Base-by-base conservation (phyloP, 2,329 filamentous ascomycete species). In the Didymella keratinophila region DNA sequence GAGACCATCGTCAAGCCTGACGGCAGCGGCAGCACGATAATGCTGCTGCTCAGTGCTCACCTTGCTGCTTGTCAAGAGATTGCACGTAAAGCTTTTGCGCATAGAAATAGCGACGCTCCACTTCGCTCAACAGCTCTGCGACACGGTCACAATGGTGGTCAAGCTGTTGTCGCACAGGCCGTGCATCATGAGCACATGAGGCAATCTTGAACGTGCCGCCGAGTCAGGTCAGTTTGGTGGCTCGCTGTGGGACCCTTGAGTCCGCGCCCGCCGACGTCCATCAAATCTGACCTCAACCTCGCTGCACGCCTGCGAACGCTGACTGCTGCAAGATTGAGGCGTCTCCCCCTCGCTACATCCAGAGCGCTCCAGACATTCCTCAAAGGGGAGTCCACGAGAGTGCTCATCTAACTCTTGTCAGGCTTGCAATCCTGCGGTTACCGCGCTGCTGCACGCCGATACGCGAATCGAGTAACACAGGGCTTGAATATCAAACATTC, bases 401-500 rank as follows among this genome's bases (percentile, higher is more conserved):
- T 60, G 51, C 50, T 60, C 62, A 67, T 60, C 58, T 64, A 62
- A 65, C 58, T 42, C 16, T 42, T 37, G 49, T 34, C 58, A 52
- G 45, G 52, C 50, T 52, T 52, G 39, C 55, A 48, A 51, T 53
- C 50, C 39, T 70, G 65, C 67, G 68, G 63, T 62, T 65, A 63
- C 63, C 61, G 64, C 64, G 67, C 62, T 61, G 51, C 51, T 56
- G 55, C 46, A 56, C 20, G 55, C 61, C 58, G 61, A 66, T 64
- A 63, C 60, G 53, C 52, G 55, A 61, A 47, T 27, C 37, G 53
- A 50, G 65, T 65, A 39, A 58, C 56, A 62, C 64, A 61, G 52
- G 59, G 60, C 62, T 66, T 66, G 45, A 60, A 64, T 64, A 64
- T 64, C 63, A 65, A 57, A 66, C 60, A 32, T 58, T 55, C 63